Conservation (phyloP, 495 filamentous ascomycete species). For the Aspergillus steynii region DNA sequence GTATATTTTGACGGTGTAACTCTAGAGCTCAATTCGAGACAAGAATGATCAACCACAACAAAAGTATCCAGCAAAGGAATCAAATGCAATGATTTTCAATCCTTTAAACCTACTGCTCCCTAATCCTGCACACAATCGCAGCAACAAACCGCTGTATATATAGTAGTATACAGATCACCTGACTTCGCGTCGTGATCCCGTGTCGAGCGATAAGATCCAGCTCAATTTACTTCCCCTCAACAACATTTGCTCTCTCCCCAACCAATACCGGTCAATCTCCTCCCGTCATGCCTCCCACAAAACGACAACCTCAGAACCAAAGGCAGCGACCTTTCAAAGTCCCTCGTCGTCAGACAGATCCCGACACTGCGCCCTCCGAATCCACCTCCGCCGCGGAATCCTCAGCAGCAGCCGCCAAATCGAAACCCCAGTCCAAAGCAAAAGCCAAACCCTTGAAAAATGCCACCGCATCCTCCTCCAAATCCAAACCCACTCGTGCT, state of each 20-base stretch:
- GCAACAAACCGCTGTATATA: neutral
- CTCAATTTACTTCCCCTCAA: slow-evolving; percentile 41
- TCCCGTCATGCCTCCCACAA: slow-evolving; percentile 14
- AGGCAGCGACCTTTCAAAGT: slow-evolving; percentile 13
- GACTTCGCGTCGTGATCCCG: slow-evolving; percentile 31
- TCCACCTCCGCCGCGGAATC: too few species aligned
- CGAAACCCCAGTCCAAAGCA: neutral
- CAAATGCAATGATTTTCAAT: neutral
- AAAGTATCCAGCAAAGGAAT: neutral
- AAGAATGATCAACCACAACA: neutral
- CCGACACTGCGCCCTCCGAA: neutral
- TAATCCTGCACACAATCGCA: neutral
- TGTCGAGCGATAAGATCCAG: slow-evolving; percentile 3
- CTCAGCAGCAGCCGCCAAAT: neutral
- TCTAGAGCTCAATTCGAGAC: too few species aligned
- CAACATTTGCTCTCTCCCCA: slow-evolving; percentile 44
- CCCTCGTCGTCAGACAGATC: neutral
- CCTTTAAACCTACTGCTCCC: neutral
- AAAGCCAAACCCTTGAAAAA: neutral
- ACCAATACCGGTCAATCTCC: slow-evolving; percentile 20
- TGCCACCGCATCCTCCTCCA: slow-evolving; percentile 3
- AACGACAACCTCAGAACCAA: slow-evolving; percentile 14
- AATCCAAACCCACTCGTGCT: slow-evolving; percentile 7
- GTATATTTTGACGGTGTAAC: neutral
- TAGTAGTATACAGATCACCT: slow-evolving; percentile 28